Evolutionary conservation across 768 basidiomycete species (phyloP).

Genomic region (Auricularia heimuer): DNA sequence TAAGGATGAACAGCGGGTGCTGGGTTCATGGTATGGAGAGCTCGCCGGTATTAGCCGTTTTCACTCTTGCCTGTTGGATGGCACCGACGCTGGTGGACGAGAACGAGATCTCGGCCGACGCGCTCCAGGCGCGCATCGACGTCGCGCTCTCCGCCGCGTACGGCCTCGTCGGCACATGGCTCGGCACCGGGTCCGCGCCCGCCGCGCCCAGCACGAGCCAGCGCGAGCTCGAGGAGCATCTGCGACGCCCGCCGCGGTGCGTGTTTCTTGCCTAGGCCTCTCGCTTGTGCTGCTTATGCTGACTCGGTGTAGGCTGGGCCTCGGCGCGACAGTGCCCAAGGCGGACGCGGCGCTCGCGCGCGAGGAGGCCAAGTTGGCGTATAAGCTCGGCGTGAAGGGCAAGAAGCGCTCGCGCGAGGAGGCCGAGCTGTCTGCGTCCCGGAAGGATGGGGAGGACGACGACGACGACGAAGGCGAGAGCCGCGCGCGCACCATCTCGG

Average conservation of each 20-base stretch:
- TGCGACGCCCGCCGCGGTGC: slow-evolving; percentile 64
- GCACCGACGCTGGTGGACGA: not conserved
- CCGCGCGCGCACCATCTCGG: slow-evolving; percentile 46
- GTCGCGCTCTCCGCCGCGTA: slow-evolving; percentile 69
- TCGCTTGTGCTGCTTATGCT: slow-evolving; percentile 5
- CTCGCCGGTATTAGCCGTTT: no score
- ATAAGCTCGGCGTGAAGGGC: slow-evolving; percentile 38
- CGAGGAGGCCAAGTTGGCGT: slow-evolving; percentile 54
- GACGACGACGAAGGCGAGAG: slow-evolving; percentile 48
- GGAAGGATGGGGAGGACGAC: slow-evolving; percentile 18
- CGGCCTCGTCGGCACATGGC: slow-evolving; percentile 67
- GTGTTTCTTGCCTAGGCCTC: slow-evolving; percentile 3
- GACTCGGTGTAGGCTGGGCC: slow-evolving; percentile 46
- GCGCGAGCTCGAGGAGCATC: slow-evolving; percentile 53
- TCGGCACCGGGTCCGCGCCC: slow-evolving; percentile 40
- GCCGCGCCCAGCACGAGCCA: slow-evolving; percentile 23
- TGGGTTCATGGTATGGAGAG: no score
- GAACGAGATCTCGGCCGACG: slow-evolving; percentile 42
- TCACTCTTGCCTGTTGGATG: no score
- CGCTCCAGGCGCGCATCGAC: slow-evolving; percentile 75
- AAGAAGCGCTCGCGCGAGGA: slow-evolving; percentile 40
- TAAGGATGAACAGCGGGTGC: no score
- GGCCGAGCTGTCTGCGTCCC: slow-evolving; percentile 19
- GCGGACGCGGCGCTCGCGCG: slow-evolving; percentile 31
- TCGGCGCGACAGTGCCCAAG: slow-evolving; percentile 56